Percentiles rank a stretch among this genome's conserved stretches.
These are phyloP conservation scores for Pseudogymnoascus sp. DNA, from an alignment of 2,329 filamentous ascomycete species.

Conservation along the genomic window DNA sequence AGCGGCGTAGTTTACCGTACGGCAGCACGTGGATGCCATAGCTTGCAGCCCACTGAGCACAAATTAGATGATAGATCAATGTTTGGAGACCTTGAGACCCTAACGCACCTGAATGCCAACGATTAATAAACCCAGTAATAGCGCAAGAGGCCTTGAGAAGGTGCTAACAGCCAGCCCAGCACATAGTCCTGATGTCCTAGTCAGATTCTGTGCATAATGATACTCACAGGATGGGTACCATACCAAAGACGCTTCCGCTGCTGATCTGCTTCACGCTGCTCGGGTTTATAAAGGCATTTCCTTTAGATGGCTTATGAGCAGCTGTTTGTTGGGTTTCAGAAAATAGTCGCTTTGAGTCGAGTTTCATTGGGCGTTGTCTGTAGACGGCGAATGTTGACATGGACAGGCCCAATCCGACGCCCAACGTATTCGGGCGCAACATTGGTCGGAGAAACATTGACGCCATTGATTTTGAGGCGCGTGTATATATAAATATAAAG, in stretches of 20 bases:
- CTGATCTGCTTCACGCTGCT: conserved; percentile 28
- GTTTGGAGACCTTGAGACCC: conserved; percentile 13
- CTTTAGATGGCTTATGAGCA: conserved; percentile 25
- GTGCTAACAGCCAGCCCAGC: conserved; percentile 59
- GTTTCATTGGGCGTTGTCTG: conserved; percentile 27
- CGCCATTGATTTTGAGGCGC: conserved; percentile 20
- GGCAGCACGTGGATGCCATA: conserved; percentile 42
- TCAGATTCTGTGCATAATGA: conserved; percentile 2
- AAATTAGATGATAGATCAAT: conserved; percentile 19
- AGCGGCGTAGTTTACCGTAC: conserved; percentile 37
- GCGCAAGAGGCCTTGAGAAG: conserved; percentile 63
- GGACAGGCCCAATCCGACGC: conserved; percentile 32
- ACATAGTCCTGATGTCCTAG: conserved; percentile 42
- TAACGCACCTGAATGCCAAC: conserved; percentile 54
- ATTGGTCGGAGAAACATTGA: conserved; percentile 26
- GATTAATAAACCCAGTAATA: conserved; percentile 60
- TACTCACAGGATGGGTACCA: neutral
- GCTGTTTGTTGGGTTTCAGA: conserved; percentile 21
- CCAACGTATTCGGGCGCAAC: conserved; percentile 27
- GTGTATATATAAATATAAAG: neutral
- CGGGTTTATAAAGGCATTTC: conserved; percentile 21
- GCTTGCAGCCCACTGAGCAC: conserved; percentile 39
- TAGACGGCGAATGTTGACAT: conserved; percentile 28
- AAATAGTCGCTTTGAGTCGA: conserved; percentile 24
- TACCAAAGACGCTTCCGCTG: conserved; percentile 28